A percentile compares a stretch with the other conserved stretches of the same genome.
These are phyloP conservation scores for Starmerella potacharoeniae DNA, from an alignment of 805 yeast genomes.

Conservation along the genomic window DNA sequence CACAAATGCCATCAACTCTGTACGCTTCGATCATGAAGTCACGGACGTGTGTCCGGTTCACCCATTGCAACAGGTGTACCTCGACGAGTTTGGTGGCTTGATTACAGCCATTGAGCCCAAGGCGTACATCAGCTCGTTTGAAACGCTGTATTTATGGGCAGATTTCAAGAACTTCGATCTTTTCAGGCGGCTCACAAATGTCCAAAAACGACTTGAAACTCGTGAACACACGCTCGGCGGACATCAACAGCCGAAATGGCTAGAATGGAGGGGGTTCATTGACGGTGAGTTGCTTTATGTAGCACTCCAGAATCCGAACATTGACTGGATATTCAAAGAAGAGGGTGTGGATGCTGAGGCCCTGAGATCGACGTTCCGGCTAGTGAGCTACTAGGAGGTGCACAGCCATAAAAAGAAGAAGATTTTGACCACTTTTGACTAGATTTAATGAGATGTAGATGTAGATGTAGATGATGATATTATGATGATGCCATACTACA, in stretches of 20 bases:
- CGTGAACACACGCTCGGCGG: background rate
- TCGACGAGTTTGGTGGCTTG: background rate
- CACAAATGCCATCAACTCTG: background rate
- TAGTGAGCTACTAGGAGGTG: background rate
- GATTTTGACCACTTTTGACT: too few relatives aligned
- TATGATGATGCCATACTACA: too few relatives aligned
- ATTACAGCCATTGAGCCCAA: background rate
- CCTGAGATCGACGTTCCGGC: background rate
- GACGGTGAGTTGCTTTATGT: background rate
- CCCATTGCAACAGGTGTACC: background rate
- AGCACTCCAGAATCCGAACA: background rate
- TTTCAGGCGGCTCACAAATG: background rate
- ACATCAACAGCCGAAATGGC: background rate
- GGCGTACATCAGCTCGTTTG: conserved; percentile 1
- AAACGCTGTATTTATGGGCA: conserved; percentile 2
- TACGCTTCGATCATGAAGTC: background rate
- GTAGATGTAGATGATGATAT: background rate
- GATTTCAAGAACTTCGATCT: background rate
- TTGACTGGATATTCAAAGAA: background rate
- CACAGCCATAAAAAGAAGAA: too few relatives aligned
- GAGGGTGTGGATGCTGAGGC: background rate
- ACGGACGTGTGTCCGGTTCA: background rate
- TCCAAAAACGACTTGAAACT: background rate
- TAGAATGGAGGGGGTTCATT: background rate
- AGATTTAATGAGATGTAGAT: too few relatives aligned